Base-by-base conservation (phyloP, 352 stramenopile genomes). In the Globisporangium paddicum region DNA sequence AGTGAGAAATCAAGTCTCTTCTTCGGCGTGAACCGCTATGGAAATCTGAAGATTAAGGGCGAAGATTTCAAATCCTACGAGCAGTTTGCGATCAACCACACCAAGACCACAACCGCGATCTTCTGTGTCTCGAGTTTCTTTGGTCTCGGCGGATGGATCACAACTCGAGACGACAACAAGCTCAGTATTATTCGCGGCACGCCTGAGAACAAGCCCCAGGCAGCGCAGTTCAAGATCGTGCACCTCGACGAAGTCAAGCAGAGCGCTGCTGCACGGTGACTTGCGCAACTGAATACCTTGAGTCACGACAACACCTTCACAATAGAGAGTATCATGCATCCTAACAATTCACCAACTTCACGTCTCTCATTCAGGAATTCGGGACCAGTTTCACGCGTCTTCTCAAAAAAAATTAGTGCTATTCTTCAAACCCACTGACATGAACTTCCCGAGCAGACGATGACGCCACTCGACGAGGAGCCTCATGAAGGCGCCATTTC, bases 41-140 rank as follows among this genome's bases (percentile, higher is more conserved):
- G 83, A 21, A 76, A 74, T 14, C 48, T 93, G 1, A 91, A 89
- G 58, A 71, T 91, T 9, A 69, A 66, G 58, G 83, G 79, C 0
- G 53, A 46, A 10, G 79, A 82, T 45, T 66, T 93, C 5, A 71
- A 84, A 23, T 89, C 81, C 35, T 93, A 91, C 64, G 83, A 93
- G 55, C 81, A 90, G 37, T 86, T 93, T 55, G 71, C 80, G 0
- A 72, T 93, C 25, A 78, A 90, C 23, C 35, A 53, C 41, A 30
- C 42, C 3, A 79, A 85, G 38, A 28, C 71, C 5, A 73, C 49
- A 16, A 91, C 81, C 18, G 62, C 72, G 19, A 48, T 93, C 2
- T 89, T 90, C 57, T 86, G 71, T 23, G 71, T 85, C 25, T 73
- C 81, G 5, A 91, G 83, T 47, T 89, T 79, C 65, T 89, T 93